phyloP scores from a whole-genome alignment of 1,284 basidiomycete species.

The Mrakiaceae sp. region DNA sequence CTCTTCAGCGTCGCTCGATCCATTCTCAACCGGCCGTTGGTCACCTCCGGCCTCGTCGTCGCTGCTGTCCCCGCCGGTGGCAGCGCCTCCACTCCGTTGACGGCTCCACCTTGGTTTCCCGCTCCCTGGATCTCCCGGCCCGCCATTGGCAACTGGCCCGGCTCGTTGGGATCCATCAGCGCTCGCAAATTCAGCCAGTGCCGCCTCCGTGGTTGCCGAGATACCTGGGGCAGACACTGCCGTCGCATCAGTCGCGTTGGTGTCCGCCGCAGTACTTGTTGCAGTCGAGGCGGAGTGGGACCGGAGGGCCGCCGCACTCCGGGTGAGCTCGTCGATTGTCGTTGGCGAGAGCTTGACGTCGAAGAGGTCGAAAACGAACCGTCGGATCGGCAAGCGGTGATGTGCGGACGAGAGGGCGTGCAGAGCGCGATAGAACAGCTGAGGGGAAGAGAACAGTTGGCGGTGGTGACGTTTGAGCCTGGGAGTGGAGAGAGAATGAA shows the following conservation, averaged over 20 bases:
- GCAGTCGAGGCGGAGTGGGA: background rate
- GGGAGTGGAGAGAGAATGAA: background rate
- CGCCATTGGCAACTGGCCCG: too few relatives aligned
- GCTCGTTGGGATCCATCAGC: too few relatives aligned
- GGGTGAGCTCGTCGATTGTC: background rate
- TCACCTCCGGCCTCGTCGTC: background rate
- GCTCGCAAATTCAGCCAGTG: too few relatives aligned
- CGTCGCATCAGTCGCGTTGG: background rate
- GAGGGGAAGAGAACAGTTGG: constrained; percentile 58
- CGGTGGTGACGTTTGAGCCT: constrained; percentile 39
- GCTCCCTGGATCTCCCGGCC: too few relatives aligned
- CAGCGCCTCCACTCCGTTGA: background rate
- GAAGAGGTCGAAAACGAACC: constrained; percentile 88
- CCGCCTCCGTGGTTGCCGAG: background rate
- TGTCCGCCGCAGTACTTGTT: background rate
- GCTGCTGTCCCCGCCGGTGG: background rate
- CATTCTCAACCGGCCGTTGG: background rate
- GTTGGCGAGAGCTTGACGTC: constrained; percentile 48
- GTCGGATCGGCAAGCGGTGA: constrained; percentile 77
- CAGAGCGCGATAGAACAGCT: constrained; percentile 69
- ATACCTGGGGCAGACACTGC: background rate
- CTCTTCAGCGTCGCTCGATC: background rate
- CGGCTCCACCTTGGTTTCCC: too few relatives aligned
- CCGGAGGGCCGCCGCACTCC: background rate
- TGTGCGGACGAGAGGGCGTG: constrained; percentile 76